phyloP scores from a whole-genome alignment of 108 stramenopile genomes.

The Schizochytrium sp. region DNA sequence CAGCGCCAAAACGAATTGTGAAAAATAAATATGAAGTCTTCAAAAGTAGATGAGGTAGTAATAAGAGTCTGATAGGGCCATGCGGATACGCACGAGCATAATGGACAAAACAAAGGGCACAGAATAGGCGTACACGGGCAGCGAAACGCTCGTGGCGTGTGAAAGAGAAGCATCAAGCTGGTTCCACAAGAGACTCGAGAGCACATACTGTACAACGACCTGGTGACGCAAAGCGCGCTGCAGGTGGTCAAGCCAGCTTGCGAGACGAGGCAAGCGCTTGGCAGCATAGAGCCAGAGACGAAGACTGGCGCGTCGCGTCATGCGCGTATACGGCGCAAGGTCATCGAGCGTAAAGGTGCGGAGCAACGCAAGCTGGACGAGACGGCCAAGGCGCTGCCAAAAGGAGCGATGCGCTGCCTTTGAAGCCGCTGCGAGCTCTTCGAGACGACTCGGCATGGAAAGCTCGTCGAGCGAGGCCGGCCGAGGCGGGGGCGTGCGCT shows the following conservation, averaged over 20 bases:
- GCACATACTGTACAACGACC: background rate
- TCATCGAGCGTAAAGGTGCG: constrained; percentile 4
- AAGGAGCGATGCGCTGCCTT: background rate
- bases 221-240: background rate
- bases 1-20: background rate
- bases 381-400: background rate
- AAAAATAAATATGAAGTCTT: background rate
- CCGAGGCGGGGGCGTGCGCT: background rate
- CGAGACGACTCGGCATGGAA: background rate
- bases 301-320: background rate
- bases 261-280: background rate
- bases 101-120: background rate
- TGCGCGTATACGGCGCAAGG: background rate
- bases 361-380: background rate
- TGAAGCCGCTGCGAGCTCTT: background rate
- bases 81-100: constrained; percentile 15
- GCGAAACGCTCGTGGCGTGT: background rate
- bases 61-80: background rate
- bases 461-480: background rate
- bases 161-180: background rate
- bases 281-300: background rate
- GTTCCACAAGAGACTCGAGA: background rate
- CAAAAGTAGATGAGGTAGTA: background rate
- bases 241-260: background rate
- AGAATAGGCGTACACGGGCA: constrained; percentile 11